A percentile compares a stretch with the other conserved stretches of the same genome.
These are phyloP conservation scores for Globisporangium cylindrosporum DNA, from an alignment of 352 stramenopile genomes.

Conservation along the genomic window DNA sequence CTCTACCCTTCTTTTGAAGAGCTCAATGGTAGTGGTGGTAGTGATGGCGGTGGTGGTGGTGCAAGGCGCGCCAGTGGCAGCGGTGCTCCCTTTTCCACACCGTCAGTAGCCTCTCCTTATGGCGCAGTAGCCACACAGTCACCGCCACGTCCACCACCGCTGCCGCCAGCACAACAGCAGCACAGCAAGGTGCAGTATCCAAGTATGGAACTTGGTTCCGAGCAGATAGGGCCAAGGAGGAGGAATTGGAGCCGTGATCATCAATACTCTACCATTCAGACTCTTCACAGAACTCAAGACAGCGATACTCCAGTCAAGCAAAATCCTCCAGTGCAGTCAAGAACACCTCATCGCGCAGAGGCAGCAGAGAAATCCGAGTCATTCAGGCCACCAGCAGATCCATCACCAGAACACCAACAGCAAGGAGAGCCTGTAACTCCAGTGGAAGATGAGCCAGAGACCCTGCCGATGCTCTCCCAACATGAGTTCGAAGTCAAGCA, in stretches of 20 bases:
- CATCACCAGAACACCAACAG: background rate
- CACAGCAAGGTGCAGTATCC: background rate
- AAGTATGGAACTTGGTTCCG: background rate
- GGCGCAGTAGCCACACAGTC: background rate
- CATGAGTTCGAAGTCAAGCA: conserved; percentile 34
- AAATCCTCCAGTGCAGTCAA: background rate
- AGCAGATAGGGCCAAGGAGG: background rate
- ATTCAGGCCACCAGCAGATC: background rate
- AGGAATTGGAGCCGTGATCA: background rate
- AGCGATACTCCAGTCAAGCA: background rate
- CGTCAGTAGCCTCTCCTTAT: background rate
- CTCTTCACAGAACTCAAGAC: background rate
- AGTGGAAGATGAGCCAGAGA: background rate
- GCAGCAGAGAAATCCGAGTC: background rate
- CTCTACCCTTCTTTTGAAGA: conserved; percentile 5
- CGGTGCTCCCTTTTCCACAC: background rate
- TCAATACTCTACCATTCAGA: background rate
- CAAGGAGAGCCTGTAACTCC: background rate
- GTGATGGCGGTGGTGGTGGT: background rate
- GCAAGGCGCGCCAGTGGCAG: background rate
- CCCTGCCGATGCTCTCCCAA: conserved; percentile 15
- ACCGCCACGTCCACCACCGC: background rate
- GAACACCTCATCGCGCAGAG: background rate
- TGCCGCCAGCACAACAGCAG: conserved; percentile 9
- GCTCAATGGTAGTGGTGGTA: background rate